Base-by-base conservation (phyloP, 164 flowering plant species). In the Tetracentron sinense region DNA sequence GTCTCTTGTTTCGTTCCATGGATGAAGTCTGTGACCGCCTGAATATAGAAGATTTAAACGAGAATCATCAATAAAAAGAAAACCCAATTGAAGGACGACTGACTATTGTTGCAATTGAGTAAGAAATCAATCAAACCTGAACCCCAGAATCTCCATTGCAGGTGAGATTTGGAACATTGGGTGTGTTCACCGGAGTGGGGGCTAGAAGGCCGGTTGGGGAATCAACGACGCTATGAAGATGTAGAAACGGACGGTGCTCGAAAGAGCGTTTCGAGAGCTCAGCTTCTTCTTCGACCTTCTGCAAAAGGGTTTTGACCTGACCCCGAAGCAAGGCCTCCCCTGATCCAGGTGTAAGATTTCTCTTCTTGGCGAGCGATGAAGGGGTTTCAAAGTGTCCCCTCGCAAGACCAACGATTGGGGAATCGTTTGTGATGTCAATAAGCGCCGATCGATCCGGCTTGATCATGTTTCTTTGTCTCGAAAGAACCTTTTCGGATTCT, bases 271-370 rank as follows among this genome's bases (percentile, higher is more conserved):
- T 77, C 6, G 76, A 65, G 49, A 71, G 57, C 27, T 69, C 78
- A 15, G 79, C 78, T 63, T 82, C 83, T 68, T 77, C 80, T 58
- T 79, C 81, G 11, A 79, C 79, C 50, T 57, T 80, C 70, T 80
- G 80, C 68, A 82, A 56, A 3, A 82, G 82, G 54, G 77, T 70
- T 68, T 82, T 78, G 27, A 80, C 82, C 58, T 90, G 96, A 42
- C 88, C 84, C 60, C 98, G 77, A 4, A 94, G 79, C 47, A 91
- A 60, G 7, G 88, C 85, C 38, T 82, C 82, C 1, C 86, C 82
- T 1, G 86, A 82, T 1, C 86, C 80, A 6, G 86, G 83, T 2
- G 84, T 82, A 35, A 33, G 30, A 42, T 46, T 62, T 47, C 60
- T 64, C 52, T 63, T 63, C 62, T 72, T 75, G 1, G 67, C 58